Evolutionary conservation across 495 filamentous ascomycete species (phyloP).

Genomic region (Aspergillus funiculosus): DNA sequence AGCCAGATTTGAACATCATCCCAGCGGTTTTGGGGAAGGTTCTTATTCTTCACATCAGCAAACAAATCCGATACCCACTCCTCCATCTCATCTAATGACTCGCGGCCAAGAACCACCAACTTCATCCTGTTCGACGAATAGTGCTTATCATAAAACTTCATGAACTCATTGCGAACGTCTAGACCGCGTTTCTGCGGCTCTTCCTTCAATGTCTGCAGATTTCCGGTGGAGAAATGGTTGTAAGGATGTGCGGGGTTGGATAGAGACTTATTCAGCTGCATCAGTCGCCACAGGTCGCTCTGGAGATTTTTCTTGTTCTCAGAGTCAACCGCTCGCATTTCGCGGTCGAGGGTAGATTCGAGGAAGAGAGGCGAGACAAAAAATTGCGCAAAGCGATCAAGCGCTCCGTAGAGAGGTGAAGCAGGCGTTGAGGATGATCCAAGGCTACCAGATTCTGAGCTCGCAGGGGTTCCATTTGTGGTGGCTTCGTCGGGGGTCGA

Average conservation of each 20-base stretch:
- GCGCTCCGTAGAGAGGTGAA: slow-evolving; percentile 78
- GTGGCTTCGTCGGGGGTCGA: slow-evolving; percentile 41
- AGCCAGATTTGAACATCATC: slow-evolving; percentile 64
- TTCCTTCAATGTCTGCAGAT: slow-evolving; percentile 82
- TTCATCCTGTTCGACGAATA: slow-evolving; percentile 98
- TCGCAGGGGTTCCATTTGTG: slow-evolving; percentile 31
- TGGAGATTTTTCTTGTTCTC: slow-evolving; percentile 99
- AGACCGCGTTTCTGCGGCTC: slow-evolving; percentile 75
- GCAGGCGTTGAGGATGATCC: slow-evolving; percentile 15
- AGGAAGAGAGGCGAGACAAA: slow-evolving; percentile 92
- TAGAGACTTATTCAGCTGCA: slow-evolving; percentile 85
- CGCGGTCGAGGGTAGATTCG: slow-evolving; percentile 81
- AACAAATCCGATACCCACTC: slow-evolving; percentile 86
- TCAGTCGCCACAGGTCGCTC: slow-evolving; percentile 85
- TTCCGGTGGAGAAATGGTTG: slow-evolving; percentile 93
- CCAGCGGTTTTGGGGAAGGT: slow-evolving; percentile 77
- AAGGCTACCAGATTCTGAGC: slow-evolving; percentile 12
- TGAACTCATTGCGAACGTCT: slow-evolving; percentile 88
- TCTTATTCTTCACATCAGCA: slow-evolving; percentile 75
- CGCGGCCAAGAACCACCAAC: slow-evolving; percentile 82
- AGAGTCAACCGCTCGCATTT: slow-evolving; percentile 89
- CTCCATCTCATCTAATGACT: slow-evolving; percentile 83
- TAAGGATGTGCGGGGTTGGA: slow-evolving; percentile 92
- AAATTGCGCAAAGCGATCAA: slow-evolving; percentile 97
- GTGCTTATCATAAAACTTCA: slow-evolving; percentile 82